These are phyloP conservation scores for Physaria fendleri DNA, from an alignment of 345 rosid species.

Conservation along the genomic window DNA sequence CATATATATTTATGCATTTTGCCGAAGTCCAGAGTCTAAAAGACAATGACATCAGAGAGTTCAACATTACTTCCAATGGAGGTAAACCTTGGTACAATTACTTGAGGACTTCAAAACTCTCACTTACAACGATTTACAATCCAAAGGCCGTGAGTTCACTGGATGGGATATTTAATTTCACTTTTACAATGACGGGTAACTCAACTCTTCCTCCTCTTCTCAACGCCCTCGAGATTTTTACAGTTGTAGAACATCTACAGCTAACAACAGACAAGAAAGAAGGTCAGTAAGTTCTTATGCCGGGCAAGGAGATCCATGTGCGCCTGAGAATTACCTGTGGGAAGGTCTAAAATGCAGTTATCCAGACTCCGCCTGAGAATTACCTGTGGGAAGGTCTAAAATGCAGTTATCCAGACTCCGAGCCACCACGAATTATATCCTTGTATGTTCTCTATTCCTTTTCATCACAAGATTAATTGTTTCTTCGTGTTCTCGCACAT, in stretches of 20 bases:
- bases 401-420: constrained; percentile 20
- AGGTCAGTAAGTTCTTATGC: constrained; percentile 14
- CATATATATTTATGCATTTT: constrained; percentile 43
- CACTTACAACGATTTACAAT: constrained; percentile 20
- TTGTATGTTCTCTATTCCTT: constrained; percentile 40
- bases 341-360: constrained; percentile 39
- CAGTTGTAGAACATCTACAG: constrained; percentile 13
- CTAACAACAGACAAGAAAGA: constrained; percentile 24
- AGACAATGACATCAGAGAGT: constrained; percentile 25
- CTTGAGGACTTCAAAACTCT: constrained; percentile 20
- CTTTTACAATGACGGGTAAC: constrained; percentile 12
- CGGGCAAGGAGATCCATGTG: constrained; percentile 53
- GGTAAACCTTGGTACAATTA: constrained; percentile 6
- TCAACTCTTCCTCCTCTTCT: constrained; percentile 35
- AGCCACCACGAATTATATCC: constrained; percentile 33
- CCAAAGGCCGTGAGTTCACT: neutral
- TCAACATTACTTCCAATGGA: constrained; percentile 31
- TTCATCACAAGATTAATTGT: neutral
- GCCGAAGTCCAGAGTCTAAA: constrained; percentile 30
- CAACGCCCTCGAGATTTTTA: constrained; percentile 34
- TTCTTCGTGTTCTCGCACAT: neutral
- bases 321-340: constrained; percentile 28
- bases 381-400: constrained; percentile 39
- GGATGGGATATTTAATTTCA: constrained; percentile 10
- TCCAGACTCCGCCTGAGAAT: neutral